Conservation (phyloP, 768 basidiomycete species). For the Leccinum pellstonianum region DNA sequence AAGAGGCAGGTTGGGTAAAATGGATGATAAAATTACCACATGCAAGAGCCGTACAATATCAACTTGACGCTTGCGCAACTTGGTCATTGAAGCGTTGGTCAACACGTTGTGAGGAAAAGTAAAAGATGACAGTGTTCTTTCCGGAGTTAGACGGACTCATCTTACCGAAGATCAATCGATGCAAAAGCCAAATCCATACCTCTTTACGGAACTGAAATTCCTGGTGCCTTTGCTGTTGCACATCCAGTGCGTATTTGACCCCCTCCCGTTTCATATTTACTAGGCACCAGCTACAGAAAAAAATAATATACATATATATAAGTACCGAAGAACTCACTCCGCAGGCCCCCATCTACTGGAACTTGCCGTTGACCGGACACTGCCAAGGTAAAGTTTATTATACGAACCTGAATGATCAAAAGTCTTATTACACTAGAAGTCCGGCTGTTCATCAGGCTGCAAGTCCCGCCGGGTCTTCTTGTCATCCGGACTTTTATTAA, state of each 20-base stretch:
- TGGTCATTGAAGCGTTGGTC: not conserved
- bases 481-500: constrained; percentile 31
- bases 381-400: constrained; percentile 32
- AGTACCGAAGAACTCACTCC: constrained; percentile 21
- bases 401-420: constrained; percentile 29
- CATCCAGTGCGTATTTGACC: constrained; percentile 12
- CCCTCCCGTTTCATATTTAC: constrained; percentile 2
- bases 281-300: constrained; percentile 1
- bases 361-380: constrained; percentile 27
- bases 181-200: constrained; percentile 34
- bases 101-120: constrained; percentile 8
- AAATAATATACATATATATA: constrained; percentile 9
- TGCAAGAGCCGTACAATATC: constrained; percentile 19
- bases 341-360: constrained; percentile 26
- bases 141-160: constrained; percentile 35
- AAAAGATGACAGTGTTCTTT: constrained; percentile 17
- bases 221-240: constrained; percentile 23
- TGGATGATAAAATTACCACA: constrained; percentile 11
- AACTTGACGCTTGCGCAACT: not conserved
- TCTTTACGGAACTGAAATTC: constrained; percentile 33
- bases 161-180: constrained; percentile 31
- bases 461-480: constrained; percentile 29
- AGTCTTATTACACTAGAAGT: constrained; percentile 22
- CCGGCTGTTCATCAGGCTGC: constrained; percentile 22
- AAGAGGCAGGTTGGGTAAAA: constrained; percentile 16